A percentile compares a stretch with the other conserved stretches of the same genome.
Conservation (phyloP, 202 grass and related monocot genomes). For the Cymbopogon flexuosus region DNA sequence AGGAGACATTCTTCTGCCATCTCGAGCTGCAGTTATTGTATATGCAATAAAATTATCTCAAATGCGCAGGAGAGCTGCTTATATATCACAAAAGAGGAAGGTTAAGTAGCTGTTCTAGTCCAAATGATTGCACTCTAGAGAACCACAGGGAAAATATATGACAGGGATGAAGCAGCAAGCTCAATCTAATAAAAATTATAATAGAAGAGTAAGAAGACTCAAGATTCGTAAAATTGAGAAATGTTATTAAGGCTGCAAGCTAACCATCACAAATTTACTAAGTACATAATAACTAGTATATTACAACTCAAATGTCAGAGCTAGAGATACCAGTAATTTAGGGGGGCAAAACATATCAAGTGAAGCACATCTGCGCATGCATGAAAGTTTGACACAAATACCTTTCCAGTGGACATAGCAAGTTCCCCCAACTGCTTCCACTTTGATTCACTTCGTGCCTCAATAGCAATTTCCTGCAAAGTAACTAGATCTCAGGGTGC, state of each 20-base stretch:
- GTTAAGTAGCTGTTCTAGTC: neutral
- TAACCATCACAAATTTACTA: neutral
- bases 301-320: conserved; percentile 2
- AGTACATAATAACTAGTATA: neutral
- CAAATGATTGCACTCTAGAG: conserved; percentile 1
- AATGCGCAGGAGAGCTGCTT: neutral
- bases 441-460: conserved; percentile 71
- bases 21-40: conserved; percentile 40
- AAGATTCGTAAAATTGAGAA: neutral
- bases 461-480: conserved; percentile 62
- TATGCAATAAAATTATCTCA: neutral
- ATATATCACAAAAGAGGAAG: neutral
- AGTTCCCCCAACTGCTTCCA: conserved; percentile 78
- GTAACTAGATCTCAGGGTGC: neutral
- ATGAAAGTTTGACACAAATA: conserved; percentile 17
- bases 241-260: neutral
- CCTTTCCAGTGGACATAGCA: conserved; percentile 82
- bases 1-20: conserved; percentile 80
- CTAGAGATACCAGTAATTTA: neutral
- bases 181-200: neutral
- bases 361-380: neutral
- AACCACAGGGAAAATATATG: neutral
- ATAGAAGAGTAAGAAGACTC: neutral
- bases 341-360: neutral
- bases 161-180: neutral